These are phyloP conservation scores for Meira miltonrushii DNA, from an alignment of 1,284 basidiomycete genomes.

Conservation along the genomic window DNA sequence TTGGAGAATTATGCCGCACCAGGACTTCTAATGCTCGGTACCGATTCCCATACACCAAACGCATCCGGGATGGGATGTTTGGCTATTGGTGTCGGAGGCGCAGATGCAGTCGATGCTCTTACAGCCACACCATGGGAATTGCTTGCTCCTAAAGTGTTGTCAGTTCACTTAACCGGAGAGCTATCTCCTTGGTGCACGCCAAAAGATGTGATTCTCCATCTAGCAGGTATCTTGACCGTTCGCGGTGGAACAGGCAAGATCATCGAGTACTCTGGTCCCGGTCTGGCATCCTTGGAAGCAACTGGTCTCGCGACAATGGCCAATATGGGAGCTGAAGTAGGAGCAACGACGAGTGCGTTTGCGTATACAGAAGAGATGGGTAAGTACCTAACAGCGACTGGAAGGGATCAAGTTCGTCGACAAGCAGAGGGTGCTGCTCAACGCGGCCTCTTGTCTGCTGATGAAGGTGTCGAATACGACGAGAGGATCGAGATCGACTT, in stretches of 20 bases:
- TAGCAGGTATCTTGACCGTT: conserved; percentile 91
- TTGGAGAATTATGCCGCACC: conserved; percentile 88
- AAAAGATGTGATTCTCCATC: conserved; percentile 91
- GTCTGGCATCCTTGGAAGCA: conserved; percentile 82
- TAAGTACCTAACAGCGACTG: conserved; percentile 81
- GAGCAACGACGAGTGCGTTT: conserved; percentile 96
- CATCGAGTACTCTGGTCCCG: conserved; percentile 95
- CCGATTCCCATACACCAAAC: conserved; percentile 97
- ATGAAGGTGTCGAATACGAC: conserved; percentile 89
- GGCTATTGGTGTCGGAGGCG: conserved; percentile 96
- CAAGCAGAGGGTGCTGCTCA: conserved; percentile 81
- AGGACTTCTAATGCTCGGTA: conserved; percentile 60
- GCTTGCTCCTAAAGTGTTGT: conserved; percentile 77
- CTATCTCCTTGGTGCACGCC: conserved; percentile 88
- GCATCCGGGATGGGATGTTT: conserved; percentile 96
- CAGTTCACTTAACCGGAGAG: conserved; percentile 81
- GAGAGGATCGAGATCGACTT: conserved; percentile 91
- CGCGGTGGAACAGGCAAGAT: conserved; percentile 94
- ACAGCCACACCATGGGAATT: conserved; percentile 98
- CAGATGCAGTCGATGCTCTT: conserved; percentile 98
- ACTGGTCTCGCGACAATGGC: conserved; percentile 92
- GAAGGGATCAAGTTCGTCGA: conserved; percentile 76
- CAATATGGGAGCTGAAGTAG: conserved; percentile 99
- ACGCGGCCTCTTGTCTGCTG: conserved; percentile 72
- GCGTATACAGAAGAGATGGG: conserved; percentile 84